Evolutionary conservation across 2,329 filamentous ascomycete species (phyloP).

Genomic region (Ophiocordyceps polyrhachis-furcata): DNA sequence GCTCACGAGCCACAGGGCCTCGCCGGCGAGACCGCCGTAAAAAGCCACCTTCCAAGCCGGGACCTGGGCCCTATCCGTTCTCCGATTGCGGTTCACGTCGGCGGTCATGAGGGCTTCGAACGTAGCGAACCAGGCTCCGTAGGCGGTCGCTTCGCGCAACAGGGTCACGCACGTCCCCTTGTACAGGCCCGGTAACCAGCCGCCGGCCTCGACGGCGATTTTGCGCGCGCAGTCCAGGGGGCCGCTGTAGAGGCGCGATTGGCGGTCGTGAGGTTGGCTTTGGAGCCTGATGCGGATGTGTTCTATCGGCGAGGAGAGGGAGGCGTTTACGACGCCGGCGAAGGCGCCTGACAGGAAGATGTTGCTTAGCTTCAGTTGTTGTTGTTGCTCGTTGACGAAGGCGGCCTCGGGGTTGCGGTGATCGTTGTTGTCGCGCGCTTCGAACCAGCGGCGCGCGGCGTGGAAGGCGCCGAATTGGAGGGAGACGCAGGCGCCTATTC

Average conservation of each 20-base stretch:
- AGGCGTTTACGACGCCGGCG: slow-evolving; percentile 76
- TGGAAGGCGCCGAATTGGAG: slow-evolving; percentile 98
- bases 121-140: slow-evolving; percentile 84
- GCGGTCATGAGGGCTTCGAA: slow-evolving; percentile 95
- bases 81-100: slow-evolving; percentile 58
- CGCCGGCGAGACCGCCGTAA: slow-evolving; percentile 85
- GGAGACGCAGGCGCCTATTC: slow-evolving; percentile 94
- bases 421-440: slow-evolving; percentile 47
- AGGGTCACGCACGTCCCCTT: slow-evolving; percentile 76
- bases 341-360: slow-evolving; percentile 60
- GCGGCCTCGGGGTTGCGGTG: no score
- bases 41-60: slow-evolving; percentile 71
- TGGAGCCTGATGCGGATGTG: slow-evolving; percentile 92
- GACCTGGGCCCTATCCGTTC: slow-evolving; percentile 54
- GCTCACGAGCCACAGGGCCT: slow-evolving; percentile 80
- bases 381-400: no score
- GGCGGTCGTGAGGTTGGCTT: slow-evolving; percentile 79
- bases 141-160: slow-evolving; percentile 78
- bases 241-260: slow-evolving; percentile 57
- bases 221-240: slow-evolving; percentile 84
- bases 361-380: slow-evolving; percentile 40
- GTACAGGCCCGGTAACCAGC: slow-evolving; percentile 57
- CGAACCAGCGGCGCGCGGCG: slow-evolving; percentile 71
- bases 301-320: slow-evolving; percentile 82
- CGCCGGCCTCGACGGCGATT: slow-evolving; percentile 40